Conservation (phyloP, 306 rosid species). For the Ormosia semicastrata region DNA sequence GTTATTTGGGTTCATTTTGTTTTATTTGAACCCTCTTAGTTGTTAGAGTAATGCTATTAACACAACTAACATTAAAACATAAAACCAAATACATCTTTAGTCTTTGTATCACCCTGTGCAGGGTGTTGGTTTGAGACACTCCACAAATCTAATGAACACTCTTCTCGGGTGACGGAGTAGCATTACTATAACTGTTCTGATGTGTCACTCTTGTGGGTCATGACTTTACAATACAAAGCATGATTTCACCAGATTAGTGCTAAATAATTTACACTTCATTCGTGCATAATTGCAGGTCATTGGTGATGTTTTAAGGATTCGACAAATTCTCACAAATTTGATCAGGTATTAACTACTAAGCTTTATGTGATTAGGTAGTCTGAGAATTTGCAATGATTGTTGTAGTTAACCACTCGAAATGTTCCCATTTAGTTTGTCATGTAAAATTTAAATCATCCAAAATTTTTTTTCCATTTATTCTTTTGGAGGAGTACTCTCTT, state of each 20-base stretch:
- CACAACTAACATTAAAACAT: no score
- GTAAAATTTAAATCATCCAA: not conserved
- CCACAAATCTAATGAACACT: no score
- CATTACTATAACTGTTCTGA: not conserved
- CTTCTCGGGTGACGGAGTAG: no score
- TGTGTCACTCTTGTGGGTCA: not conserved
- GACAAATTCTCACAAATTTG: constrained; percentile 96
- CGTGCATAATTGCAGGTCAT: constrained; percentile 60
- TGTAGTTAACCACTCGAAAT: not conserved
- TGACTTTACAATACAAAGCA: not conserved
- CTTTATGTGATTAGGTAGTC: not conserved
- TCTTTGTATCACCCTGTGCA: no score
- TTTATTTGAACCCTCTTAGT: no score
- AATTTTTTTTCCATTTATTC: not conserved
- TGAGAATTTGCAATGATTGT: not conserved
- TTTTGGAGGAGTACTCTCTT: not conserved
- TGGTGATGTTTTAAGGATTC: constrained; percentile 96
- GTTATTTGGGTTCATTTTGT: no score
- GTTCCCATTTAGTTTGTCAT: not conserved
- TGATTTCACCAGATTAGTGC: not conserved
- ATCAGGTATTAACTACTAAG: constrained; percentile 53
- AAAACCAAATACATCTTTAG: no score
- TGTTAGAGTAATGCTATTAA: no score
- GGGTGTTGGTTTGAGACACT: no score
- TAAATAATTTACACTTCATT: not conserved